Evolutionary conservation across 345 rosid species (phyloP), one percentile per base, ranked within the genome.

Genomic region (Cochlearia excelsa): DNA sequence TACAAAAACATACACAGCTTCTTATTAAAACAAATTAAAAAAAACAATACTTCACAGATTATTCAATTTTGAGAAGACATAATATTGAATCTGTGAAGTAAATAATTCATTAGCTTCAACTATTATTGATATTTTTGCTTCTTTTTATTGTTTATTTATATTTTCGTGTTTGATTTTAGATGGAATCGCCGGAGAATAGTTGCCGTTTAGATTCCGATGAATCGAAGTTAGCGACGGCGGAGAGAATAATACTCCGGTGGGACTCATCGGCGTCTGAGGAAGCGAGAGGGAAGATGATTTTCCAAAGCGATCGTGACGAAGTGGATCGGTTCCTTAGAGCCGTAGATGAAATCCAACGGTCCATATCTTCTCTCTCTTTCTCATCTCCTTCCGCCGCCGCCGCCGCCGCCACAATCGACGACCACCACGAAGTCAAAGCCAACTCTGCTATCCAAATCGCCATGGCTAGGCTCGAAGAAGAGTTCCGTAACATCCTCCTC

Each of bases 391-490:
- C 72, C 4, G 23, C 54, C 43, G 2, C 66, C 6, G 28, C 63
- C 51, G 1, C 74, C 1, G 16, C 66, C 10, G 7, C 54, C 6
- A 34, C 42, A 26, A 16, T 16, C 46, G 68, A 51, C 34, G 81
- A 61, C 55, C 75, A 11, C 3, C 60, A 69, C 11, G 67, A 54
- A 7, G 66, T 59, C 43, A 85, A 82, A 75, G 87, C 79, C 75
- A 79, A 74, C 84, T 77, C 82, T 37, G 67, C 89, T 39, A 74
- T 88, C 59, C 96, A 88, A 85, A 88, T 92, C 90, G 97, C 96
- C 61, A 92, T 92, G 98, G 97, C 97, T 16, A 76, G 98, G 4
- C 88, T 92, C 3, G 98, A 92, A 71, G 98, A 92, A 52, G 98
- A 92, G 89, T 88, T 92, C 61, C 84, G 93, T 9, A 86, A 56